Conservation (phyloP, 2,329 filamentous ascomycete genomes). For the Botrytis fabae region DNA sequence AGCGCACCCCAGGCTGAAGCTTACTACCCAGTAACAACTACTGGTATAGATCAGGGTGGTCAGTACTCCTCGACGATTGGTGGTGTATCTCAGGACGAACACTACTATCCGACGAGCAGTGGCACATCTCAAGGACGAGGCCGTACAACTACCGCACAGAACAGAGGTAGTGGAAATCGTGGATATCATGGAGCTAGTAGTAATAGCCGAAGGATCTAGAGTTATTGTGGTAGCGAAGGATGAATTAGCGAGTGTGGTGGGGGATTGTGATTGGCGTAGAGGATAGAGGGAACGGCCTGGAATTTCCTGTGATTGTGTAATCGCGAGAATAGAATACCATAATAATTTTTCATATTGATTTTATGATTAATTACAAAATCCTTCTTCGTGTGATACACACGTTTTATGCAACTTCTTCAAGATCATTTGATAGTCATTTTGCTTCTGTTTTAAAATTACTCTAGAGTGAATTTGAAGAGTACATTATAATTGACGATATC, state of each 20-base stretch:
- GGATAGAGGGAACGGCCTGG: neutral
- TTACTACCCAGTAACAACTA: neutral
- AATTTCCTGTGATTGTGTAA: neutral
- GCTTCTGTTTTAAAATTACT: too few relatives aligned
- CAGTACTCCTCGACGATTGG: neutral
- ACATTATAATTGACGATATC: neutral
- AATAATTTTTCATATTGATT: neutral
- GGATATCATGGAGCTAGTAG: neutral
- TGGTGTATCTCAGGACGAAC: neutral
- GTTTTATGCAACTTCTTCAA: too few relatives aligned
- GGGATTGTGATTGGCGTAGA: neutral
- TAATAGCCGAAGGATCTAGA: neutral
- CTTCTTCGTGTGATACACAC: neutral
- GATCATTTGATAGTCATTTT: too few relatives aligned
- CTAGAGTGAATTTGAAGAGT: neutral
- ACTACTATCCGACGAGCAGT: neutral
- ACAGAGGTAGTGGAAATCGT: neutral
- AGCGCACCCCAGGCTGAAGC: neutral
- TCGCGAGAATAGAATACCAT: neutral
- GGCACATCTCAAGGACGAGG: neutral
- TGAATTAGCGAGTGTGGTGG: neutral
- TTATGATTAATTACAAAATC: neutral
- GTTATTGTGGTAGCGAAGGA: neutral
- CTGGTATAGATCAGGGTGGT: neutral
- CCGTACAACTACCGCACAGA: neutral